Evolutionary conservation across 2,329 filamentous ascomycete genomes (phyloP).

Genomic region (Emmonsiellopsis sp.): DNA sequence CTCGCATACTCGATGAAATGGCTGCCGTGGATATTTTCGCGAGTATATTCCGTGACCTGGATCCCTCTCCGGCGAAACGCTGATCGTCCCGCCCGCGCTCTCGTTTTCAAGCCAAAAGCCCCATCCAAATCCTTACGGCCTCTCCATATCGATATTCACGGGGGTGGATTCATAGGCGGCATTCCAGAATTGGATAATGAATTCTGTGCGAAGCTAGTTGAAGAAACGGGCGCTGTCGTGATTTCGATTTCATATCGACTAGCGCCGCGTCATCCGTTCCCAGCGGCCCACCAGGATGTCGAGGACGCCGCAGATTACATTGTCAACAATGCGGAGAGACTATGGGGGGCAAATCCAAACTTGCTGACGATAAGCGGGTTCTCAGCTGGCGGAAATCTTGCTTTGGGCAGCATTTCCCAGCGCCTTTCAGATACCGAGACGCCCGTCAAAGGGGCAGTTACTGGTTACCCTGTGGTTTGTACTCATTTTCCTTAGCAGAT

Average conservation of each 20-base stretch:
- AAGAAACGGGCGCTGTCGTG: constrained; percentile 33
- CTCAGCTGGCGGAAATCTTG: constrained; percentile 38
- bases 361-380: constrained; percentile 37
- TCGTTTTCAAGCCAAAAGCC: constrained; percentile 25
- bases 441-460: constrained; percentile 30
- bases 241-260: constrained; percentile 32
- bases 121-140: constrained; percentile 19
- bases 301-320: constrained; percentile 36
- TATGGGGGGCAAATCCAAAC: constrained; percentile 29
- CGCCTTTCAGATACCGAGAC: constrained; percentile 16
- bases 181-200: constrained; percentile 30
- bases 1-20: constrained; percentile 30
- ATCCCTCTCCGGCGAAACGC: constrained; percentile 20
- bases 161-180: constrained; percentile 37
- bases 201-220: constrained; percentile 26
- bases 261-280: constrained; percentile 33
- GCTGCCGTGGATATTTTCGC: constrained; percentile 27
- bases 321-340: constrained; percentile 25
- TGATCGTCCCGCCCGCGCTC: constrained; percentile 18
- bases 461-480: constrained; percentile 29
- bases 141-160: constrained; percentile 38
- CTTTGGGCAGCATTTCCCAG: constrained; percentile 22
- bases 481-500: background rate
- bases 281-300: constrained; percentile 33
- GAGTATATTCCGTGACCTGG: constrained; percentile 25